Evolutionary conservation across 768 basidiomycete genomes (phyloP).

Genomic region (Podaxis carcinomalis): DNA sequence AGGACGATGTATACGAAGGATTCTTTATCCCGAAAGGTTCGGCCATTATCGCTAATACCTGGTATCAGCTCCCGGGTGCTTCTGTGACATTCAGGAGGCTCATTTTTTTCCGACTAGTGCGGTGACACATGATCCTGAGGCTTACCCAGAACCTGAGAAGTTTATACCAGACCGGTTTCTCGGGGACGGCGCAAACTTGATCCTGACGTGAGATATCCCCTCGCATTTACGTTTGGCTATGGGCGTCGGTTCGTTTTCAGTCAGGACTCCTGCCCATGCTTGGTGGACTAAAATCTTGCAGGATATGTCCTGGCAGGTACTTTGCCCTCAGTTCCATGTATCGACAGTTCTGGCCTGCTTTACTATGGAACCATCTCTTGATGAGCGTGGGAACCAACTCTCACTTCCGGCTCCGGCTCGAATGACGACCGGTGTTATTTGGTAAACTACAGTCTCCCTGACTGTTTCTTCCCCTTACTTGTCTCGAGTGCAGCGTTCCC

Average conservation of each 20-base stretch:
- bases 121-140: conserved; percentile 25
- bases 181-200: conserved; percentile 16
- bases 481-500: conserved; percentile 2
- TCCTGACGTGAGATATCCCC: conserved; percentile 10
- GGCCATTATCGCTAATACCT: not conserved
- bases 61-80: not conserved
- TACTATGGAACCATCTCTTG: conserved; percentile 10
- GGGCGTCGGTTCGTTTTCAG: conserved; percentile 15
- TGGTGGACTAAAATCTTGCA: not conserved
- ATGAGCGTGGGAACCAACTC: not conserved
- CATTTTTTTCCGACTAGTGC: conserved; percentile 18
- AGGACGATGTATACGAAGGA: conserved; percentile 14
- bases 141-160: conserved; percentile 27
- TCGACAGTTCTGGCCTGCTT: conserved; percentile 12
- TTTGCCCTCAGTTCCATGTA: conserved; percentile 12
- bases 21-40: conserved; percentile 4
- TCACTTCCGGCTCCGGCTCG: too few relatives aligned
- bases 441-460: not conserved
- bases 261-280: not conserved
- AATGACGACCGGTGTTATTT: not conserved
- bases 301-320: conserved; percentile 16
- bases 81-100: not conserved
- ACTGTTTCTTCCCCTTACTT: not conserved
- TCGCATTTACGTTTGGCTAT: conserved; percentile 21
- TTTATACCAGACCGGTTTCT: conserved; percentile 30